These are phyloP conservation scores for Eucalyptus paniculata DNA, from an alignment of 345 rosid species.

Conservation along the genomic window DNA sequence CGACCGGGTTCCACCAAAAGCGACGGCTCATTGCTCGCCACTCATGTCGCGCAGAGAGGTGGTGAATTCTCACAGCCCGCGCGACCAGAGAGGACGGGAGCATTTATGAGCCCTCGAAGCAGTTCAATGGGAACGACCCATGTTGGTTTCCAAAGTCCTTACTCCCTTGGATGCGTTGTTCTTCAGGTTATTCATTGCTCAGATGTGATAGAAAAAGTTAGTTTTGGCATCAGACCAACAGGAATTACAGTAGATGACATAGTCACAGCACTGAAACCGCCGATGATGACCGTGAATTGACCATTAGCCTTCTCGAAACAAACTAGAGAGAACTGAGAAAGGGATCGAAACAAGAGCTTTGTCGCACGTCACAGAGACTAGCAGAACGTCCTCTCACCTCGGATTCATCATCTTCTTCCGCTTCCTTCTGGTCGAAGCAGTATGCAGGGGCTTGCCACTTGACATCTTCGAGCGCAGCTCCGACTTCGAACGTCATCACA, in stretches of 20 bases:
- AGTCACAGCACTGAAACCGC: background rate
- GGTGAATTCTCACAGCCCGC: background rate
- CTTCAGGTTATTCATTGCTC: background rate
- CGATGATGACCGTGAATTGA: background rate
- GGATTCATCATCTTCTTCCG: background rate
- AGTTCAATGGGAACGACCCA: background rate
- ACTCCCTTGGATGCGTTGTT: background rate
- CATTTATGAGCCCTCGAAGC: background rate
- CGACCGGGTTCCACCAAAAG: background rate
- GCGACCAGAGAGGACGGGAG: background rate
- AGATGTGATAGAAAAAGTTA: background rate
- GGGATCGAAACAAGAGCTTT: background rate
- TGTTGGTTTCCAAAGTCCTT: background rate
- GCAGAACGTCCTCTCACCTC: background rate
- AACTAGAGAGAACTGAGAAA: background rate
- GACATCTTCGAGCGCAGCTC: slow-evolving; percentile 44
- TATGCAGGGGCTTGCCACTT: slow-evolving; percentile 54
- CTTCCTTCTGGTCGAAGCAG: slow-evolving; percentile 18
- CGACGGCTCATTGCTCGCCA: background rate
- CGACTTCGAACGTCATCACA: slow-evolving; percentile 53
- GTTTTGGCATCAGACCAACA: background rate
- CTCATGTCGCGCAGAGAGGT: background rate
- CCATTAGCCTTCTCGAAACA: background rate
- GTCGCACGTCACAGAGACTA: background rate
- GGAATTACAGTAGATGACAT: background rate